These are phyloP conservation scores for Xylaria sp. DNA, from an alignment of 2,329 filamentous ascomycete genomes.

Conservation along the genomic window DNA sequence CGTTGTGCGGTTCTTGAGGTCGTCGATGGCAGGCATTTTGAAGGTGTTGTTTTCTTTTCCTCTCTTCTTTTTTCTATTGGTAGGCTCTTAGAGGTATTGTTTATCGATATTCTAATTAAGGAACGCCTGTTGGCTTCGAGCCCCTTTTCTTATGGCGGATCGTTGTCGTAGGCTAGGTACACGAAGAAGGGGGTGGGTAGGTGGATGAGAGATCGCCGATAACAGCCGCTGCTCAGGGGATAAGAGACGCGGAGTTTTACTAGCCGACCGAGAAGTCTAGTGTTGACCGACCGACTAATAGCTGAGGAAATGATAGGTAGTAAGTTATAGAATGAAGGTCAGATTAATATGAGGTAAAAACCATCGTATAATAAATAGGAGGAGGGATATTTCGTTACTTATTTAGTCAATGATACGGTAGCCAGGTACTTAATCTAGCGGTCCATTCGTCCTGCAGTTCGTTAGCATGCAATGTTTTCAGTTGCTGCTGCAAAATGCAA, in stretches of 20 bases:
- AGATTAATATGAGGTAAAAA: background rate
- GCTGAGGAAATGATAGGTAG: background rate
- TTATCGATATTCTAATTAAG: background rate
- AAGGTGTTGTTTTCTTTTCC: background rate
- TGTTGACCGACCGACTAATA: background rate
- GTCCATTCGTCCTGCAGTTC: slow-evolving; percentile 9
- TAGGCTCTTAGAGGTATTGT: background rate
- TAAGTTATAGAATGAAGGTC: background rate
- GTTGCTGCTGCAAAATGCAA: slow-evolving; percentile 22
- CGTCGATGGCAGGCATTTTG: slow-evolving; percentile 55
- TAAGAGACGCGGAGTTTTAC: background rate
- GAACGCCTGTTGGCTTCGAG: too few relatives aligned
- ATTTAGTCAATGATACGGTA: slow-evolving; percentile 20
- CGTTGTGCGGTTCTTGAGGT: slow-evolving; percentile 55
- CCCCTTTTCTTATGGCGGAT: background rate
- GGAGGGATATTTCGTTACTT: slow-evolving; percentile 31
- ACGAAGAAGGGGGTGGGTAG: background rate
- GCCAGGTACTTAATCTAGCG: background rate
- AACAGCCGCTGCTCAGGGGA: background rate
- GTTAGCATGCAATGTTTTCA: slow-evolving; percentile 18
- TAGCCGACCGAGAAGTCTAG: background rate
- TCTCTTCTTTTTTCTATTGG: background rate
- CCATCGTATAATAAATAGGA: slow-evolving; percentile 20
- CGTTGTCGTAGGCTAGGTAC: background rate
- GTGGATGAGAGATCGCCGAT: background rate